phyloP scores from a whole-genome alignment of 2,329 filamentous ascomycete species.

The Catunica adiposa region DNA sequence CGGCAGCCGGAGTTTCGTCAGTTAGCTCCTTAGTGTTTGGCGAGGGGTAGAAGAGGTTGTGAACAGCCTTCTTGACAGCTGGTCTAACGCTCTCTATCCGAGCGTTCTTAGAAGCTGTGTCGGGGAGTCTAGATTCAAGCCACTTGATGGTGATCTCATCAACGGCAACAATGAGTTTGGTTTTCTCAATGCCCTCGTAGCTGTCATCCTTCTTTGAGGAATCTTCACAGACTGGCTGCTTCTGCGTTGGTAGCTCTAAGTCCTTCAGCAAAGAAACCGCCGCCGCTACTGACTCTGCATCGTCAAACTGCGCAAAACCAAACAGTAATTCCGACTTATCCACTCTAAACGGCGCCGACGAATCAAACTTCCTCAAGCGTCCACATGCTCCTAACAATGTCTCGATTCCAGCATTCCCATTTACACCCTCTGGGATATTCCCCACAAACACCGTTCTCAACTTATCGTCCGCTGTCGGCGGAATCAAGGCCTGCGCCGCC shows the following conservation, averaged over 20 bases:
- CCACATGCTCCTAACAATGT: conserved; percentile 62
- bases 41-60: conserved; percentile 55
- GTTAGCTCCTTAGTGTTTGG: conserved; percentile 24
- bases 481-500: conserved; percentile 53
- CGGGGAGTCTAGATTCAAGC: conserved; percentile 50
- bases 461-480: conserved; percentile 79
- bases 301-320: conserved; percentile 91
- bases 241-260: conserved; percentile 65
- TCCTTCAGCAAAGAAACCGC: conserved; percentile 74
- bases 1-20: conserved; percentile 46
- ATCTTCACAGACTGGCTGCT: conserved; percentile 39
- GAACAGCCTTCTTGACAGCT: conserved; percentile 50
- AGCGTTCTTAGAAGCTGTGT: conserved; percentile 29
- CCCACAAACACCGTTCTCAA: conserved; percentile 80
- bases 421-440: conserved; percentile 60
- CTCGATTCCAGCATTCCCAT: conserved; percentile 64
- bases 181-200: conserved; percentile 47
- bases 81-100: conserved; percentile 53
- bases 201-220: conserved; percentile 22
- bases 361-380: conserved; percentile 68
- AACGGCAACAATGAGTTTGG: conserved; percentile 54
- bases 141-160: conserved; percentile 74
- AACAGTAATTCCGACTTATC: conserved; percentile 65
- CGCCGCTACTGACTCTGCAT: conserved; percentile 69
- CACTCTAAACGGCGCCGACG: conserved; percentile 38